Percentiles rank a stretch among this genome's conserved stretches.
Conservation (phyloP, 208 protist genomes). For the Spongospora subterranea region DNA sequence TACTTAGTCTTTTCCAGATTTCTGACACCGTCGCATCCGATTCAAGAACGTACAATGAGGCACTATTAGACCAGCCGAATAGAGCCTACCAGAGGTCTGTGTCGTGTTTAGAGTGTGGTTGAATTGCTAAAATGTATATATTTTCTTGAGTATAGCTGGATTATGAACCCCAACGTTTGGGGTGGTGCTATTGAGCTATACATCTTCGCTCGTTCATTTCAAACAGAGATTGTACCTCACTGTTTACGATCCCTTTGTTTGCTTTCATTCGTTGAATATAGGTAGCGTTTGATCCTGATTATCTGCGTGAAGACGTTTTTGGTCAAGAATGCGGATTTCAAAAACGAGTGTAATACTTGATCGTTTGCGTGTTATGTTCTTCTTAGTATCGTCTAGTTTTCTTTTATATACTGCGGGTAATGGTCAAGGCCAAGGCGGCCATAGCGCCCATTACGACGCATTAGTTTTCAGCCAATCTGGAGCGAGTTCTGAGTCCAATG, state of each 20-base stretch:
- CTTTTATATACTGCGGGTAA: not conserved
- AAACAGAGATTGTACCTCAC: conserved; percentile 86
- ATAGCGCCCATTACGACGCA: conserved; percentile 13
- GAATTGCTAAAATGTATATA: too few species aligned
- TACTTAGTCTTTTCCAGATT: conserved; percentile 70
- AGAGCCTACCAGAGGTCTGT: conserved; percentile 46
- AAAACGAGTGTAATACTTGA: not conserved
- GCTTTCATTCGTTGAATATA: not conserved
- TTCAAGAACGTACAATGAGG: conserved; percentile 80
- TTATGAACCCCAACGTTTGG: conserved; percentile 79
- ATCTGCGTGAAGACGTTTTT: conserved; percentile 32
- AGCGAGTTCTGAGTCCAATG: not conserved
- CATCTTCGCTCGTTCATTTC: conserved; percentile 82
- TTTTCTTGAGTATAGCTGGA: conserved; percentile 40
- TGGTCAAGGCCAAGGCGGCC: not conserved
- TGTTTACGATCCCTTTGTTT: conserved; percentile 80
- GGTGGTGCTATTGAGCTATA: conserved; percentile 88
- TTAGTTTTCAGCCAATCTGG: not conserved
- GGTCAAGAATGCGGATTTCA: not conserved
- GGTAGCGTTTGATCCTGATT: conserved; percentile 44
- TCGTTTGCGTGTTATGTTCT: not conserved
- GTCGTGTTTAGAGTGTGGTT: not conserved
- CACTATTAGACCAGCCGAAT: conserved; percentile 78
- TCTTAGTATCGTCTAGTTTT: not conserved
- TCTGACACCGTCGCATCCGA: conserved; percentile 78